Conservation (phyloP, 163 green algal species). For the Scenedesmus sp. region DNA sequence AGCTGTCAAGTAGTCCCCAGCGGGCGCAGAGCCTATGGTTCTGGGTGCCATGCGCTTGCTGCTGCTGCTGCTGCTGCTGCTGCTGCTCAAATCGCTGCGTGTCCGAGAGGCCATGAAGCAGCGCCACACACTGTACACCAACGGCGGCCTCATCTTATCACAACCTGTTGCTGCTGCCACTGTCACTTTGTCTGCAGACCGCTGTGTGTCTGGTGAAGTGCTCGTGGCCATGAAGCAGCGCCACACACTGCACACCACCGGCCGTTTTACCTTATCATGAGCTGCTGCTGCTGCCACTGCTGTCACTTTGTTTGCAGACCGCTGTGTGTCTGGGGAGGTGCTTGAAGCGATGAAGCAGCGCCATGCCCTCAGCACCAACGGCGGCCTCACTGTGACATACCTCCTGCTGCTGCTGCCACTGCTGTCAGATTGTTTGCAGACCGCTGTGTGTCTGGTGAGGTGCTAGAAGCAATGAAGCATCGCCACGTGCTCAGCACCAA, state of each 20-base stretch:
- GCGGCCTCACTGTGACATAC: conserved; percentile 33
- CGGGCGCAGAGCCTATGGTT: no score
- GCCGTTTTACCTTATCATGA: conserved; percentile 25
- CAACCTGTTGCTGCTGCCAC: neutral
- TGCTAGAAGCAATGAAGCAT: conserved; percentile 63
- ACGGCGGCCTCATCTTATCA: conserved; percentile 36
- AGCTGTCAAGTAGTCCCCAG: no score
- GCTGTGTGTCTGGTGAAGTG: conserved; percentile 54
- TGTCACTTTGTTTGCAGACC: neutral
- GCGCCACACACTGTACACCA: neutral
- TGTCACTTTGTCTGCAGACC: neutral
- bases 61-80: neutral
- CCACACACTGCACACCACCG: neutral
- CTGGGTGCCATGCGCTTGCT: no score
- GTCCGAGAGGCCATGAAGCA: conserved; percentile 64
- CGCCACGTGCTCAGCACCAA: neutral
- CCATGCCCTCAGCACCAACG: conserved; percentile 4
- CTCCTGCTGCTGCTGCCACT: neutral
- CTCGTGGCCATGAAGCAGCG: conserved; percentile 59
- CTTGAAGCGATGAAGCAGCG: conserved; percentile 63
- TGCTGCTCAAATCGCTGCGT: neutral
- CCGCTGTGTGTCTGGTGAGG: conserved; percentile 51
- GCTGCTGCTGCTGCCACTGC: conserved; percentile 1
- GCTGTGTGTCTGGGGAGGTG: conserved; percentile 56
- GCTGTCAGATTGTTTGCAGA: neutral